Conservation (phyloP, 345 rosid species). For the Euphorbia tirucalli region DNA sequence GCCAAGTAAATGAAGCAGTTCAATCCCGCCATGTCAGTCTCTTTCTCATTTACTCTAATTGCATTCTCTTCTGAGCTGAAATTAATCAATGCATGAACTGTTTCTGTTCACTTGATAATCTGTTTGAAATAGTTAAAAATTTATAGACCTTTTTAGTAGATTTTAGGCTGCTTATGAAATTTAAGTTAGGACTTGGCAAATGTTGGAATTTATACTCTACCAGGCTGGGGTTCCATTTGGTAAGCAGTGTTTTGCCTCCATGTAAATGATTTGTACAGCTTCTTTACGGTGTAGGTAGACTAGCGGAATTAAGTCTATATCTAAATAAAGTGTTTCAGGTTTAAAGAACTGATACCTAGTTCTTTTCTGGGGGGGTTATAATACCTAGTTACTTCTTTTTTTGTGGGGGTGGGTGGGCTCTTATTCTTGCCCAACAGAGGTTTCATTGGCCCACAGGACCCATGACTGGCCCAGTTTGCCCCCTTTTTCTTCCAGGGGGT, state of each 20-base stretch:
- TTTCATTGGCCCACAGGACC: too few species aligned
- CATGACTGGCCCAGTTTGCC: too few species aligned
- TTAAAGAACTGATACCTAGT: too few species aligned
- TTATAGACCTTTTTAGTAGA: not conserved
- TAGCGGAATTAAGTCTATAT: not conserved
- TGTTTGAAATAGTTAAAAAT: not conserved
- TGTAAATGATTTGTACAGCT: not conserved
- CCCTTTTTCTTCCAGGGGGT: too few species aligned
- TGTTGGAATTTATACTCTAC: not conserved
- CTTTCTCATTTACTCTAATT: conserved; percentile 14
- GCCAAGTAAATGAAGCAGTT: conserved; percentile 86
- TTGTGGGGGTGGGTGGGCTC: too few species aligned
- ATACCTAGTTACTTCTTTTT: too few species aligned
- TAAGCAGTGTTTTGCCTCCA: not conserved
- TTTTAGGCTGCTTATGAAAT: not conserved
- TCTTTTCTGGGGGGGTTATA: too few species aligned
- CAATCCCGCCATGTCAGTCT: conserved; percentile 70
- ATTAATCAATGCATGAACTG: not conserved
- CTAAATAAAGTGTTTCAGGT: too few species aligned
- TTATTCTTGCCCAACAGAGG: too few species aligned
- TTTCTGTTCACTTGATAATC: conserved; percentile 7
- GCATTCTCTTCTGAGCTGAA: not conserved
- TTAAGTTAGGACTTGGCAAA: not conserved
- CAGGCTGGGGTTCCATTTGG: not conserved
- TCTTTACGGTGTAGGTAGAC: not conserved